phyloP scores from a whole-genome alignment of 345 rosid genomes.

The Carallia brachiata region DNA sequence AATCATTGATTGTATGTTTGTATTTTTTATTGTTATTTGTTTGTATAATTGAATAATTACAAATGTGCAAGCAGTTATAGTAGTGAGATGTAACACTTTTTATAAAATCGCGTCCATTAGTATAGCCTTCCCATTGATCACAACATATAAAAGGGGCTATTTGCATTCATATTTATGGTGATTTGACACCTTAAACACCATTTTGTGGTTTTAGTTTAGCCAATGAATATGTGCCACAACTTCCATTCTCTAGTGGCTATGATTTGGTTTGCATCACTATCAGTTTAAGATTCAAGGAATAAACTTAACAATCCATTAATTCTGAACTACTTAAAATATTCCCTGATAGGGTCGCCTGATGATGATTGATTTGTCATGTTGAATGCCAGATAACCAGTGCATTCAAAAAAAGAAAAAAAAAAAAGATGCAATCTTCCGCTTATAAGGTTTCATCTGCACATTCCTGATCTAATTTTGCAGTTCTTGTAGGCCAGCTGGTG shows the following conservation, averaged over 20 bases:
- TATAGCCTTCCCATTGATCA: no score
- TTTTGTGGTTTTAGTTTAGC: slow-evolving; percentile 23
- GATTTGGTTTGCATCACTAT: slow-evolving; percentile 23
- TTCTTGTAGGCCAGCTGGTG: slow-evolving; percentile 3
- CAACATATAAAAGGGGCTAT: neutral
- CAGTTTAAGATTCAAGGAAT: neutral
- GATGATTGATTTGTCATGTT: slow-evolving; percentile 15
- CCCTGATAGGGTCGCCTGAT: neutral
- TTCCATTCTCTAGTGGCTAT: slow-evolving; percentile 15
- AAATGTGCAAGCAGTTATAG: no score
- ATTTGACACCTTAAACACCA: slow-evolving; percentile 15
- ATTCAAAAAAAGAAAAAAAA: neutral
- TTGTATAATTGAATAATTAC: no score
- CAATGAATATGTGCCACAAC: slow-evolving; percentile 3
- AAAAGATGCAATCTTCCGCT: no score
- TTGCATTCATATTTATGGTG: neutral
- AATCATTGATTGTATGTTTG: no score
- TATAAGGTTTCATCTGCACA: no score
- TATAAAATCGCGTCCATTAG: no score
- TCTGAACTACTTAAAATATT: slow-evolving; percentile 3
- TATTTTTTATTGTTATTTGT: no score
- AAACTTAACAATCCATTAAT: slow-evolving; percentile 11
- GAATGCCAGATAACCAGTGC: neutral
- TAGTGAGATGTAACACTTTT: no score
- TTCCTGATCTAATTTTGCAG: no score